phyloP scores from a whole-genome alignment of 306 rosid genomes.

The Bauhinia variegata region DNA sequence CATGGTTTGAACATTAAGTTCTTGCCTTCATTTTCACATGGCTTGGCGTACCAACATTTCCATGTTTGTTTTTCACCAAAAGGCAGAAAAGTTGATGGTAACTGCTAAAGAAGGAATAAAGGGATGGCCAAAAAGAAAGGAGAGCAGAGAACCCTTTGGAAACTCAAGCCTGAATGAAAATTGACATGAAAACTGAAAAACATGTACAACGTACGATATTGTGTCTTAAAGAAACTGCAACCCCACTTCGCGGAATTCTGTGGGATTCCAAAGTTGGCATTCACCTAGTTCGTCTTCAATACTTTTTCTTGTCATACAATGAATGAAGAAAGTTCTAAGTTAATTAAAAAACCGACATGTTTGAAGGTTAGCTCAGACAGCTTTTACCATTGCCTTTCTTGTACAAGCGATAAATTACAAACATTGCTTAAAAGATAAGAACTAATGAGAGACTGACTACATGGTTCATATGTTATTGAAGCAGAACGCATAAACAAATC shows the following conservation, averaged over 20 bases:
- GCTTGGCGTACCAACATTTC: not conserved
- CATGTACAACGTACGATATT: slow-evolving; percentile 35
- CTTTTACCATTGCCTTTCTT: not conserved
- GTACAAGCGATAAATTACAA: not conserved
- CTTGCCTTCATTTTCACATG: not conserved
- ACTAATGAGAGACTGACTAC: no score
- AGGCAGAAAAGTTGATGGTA: not conserved
- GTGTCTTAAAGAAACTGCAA: slow-evolving; percentile 42
- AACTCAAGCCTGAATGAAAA: slow-evolving; percentile 20
- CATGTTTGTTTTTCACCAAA: not conserved
- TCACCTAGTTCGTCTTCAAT: slow-evolving; percentile 4
- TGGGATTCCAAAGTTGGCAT: slow-evolving; percentile 50
- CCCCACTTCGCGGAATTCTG: slow-evolving; percentile 35
- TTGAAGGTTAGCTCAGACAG: not conserved
- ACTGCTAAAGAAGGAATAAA: slow-evolving; percentile 17
- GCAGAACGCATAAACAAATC: not conserved
- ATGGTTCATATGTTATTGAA: not conserved
- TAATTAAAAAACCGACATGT: not conserved
- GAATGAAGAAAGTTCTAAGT: not conserved
- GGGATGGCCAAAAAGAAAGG: slow-evolving; percentile 17
- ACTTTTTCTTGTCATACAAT: not conserved
- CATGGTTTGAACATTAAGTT: not conserved
- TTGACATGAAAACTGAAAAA: slow-evolving; percentile 33
- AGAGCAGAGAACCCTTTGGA: not conserved
- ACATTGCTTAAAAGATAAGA: not conserved